Evolutionary conservation across 78 protist genomes (phyloP).

Genomic region (Tieghemostelium lacteum): DNA sequence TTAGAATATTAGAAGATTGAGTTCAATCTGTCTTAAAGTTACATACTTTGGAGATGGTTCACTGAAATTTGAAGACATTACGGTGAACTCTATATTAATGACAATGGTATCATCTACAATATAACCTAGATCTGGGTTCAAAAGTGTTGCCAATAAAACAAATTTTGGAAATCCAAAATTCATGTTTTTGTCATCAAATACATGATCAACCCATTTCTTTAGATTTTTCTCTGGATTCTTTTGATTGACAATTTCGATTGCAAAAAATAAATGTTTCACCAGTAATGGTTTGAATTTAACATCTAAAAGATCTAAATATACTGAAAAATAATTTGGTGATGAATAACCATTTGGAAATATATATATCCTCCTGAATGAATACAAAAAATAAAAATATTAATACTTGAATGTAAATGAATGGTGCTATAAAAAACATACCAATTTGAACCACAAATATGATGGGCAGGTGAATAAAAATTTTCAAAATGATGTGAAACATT

Average conservation of each 20-base stretch:
- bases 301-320: conserved; percentile 67
- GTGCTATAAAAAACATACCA: conserved; percentile 4
- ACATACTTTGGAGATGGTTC: conserved; percentile 66
- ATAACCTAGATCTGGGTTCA: conserved; percentile 46
- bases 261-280: conserved; percentile 75
- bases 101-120: conserved; percentile 71
- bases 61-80: conserved; percentile 56
- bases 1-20: not conserved
- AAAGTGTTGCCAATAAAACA: conserved; percentile 46
- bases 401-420: not conserved
- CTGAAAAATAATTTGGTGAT: conserved; percentile 72
- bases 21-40: not conserved
- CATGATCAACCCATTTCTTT: conserved; percentile 76
- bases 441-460: conserved; percentile 73
- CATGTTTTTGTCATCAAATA: conserved; percentile 71
- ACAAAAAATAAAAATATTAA: not conserved
- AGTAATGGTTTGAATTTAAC: conserved; percentile 73
- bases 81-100: conserved; percentile 77
- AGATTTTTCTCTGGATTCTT: conserved; percentile 69
- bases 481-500: conserved; percentile 71
- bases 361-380: conserved; percentile 41
- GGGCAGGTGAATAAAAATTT: conserved; percentile 75
- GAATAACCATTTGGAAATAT: conserved; percentile 77
- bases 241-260: conserved; percentile 69
- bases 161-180: conserved; percentile 79